These are phyloP conservation scores for Lipomyces kockii DNA, from an alignment of 805 yeast species.

Conservation along the genomic window DNA sequence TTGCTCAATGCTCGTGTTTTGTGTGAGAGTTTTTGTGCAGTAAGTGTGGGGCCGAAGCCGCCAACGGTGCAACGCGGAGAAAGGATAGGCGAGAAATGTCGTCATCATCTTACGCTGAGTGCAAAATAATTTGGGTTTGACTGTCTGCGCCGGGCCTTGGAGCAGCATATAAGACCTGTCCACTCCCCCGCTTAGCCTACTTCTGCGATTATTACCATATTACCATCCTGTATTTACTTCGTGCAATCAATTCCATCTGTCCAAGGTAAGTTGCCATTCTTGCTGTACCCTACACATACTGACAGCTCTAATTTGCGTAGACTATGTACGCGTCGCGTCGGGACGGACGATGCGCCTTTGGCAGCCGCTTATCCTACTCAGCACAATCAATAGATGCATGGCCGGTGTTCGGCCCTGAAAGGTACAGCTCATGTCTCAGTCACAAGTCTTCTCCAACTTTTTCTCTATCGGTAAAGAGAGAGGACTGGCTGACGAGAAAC, in stretches of 20 bases:
- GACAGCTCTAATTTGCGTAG: neutral
- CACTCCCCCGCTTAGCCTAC: neutral
- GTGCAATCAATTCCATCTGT: neutral
- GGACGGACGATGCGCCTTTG: constrained; percentile 9
- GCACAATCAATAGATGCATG: constrained; percentile 11
- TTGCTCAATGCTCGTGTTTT: too few relatives aligned
- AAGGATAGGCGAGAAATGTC: neutral
- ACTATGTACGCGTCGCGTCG: neutral
- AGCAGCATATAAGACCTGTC: neutral
- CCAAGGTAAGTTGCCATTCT: neutral
- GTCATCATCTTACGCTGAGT: neutral
- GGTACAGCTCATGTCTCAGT: neutral
- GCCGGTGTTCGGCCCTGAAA: constrained; percentile 24
- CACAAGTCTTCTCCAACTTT: neutral
- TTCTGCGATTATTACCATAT: neutral
- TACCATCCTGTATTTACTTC: neutral
- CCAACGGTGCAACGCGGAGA: neutral
- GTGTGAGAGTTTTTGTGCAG: too few relatives aligned
- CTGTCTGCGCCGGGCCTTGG: neutral
- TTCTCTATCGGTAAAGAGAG: neutral
- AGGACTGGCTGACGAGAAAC: neutral
- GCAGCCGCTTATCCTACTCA: neutral
- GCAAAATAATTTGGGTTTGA: neutral
- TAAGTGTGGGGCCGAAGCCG: too few relatives aligned
- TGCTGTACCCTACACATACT: neutral